Evolutionary conservation across 1,284 basidiomycete genomes (phyloP).

Genomic region (Sphagnurus paluster): DNA sequence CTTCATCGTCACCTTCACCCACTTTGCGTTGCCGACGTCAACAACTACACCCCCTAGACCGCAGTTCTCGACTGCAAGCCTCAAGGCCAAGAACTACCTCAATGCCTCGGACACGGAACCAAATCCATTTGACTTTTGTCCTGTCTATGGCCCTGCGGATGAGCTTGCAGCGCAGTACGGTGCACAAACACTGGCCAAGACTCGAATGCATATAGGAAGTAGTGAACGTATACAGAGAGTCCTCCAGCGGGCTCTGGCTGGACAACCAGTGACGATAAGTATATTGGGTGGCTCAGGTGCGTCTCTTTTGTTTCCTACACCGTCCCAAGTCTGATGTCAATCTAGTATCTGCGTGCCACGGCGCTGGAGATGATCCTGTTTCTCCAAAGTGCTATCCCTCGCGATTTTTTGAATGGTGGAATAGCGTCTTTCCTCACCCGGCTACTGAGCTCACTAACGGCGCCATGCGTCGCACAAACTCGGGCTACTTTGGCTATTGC

Average conservation of each 20-base stretch:
- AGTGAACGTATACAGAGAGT: slow-evolving; percentile 84
- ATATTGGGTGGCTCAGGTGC: slow-evolving; percentile 86
- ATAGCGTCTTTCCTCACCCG: slow-evolving; percentile 90
- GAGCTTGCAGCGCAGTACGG: slow-evolving; percentile 79
- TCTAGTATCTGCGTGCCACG: slow-evolving; percentile 88
- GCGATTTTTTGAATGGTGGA: slow-evolving; percentile 94
- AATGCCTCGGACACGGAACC: slow-evolving; percentile 56
- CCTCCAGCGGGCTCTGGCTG: slow-evolving; percentile 81
- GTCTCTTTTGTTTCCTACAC: slow-evolving; percentile 28
- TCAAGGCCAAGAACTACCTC: slow-evolving; percentile 71
- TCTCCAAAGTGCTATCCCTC: slow-evolving; percentile 86
- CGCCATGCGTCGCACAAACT: slow-evolving; percentile 85
- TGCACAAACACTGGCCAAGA: slow-evolving; percentile 73
- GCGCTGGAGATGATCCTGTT: slow-evolving; percentile 89
- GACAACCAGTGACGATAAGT: slow-evolving; percentile 87
- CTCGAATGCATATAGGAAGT: slow-evolving; percentile 77
- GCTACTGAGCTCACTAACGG: slow-evolving; percentile 95
- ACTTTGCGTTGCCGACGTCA: slow-evolving; percentile 48
- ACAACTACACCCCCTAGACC: slow-evolving; percentile 22
- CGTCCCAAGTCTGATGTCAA: neutral
- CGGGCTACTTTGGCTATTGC: slow-evolving; percentile 93
- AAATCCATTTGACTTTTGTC: slow-evolving; percentile 89
- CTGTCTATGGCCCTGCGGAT: slow-evolving; percentile 82
- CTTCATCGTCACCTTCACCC: slow-evolving; percentile 62
- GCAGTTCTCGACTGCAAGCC: slow-evolving; percentile 46